Base-by-base conservation (phyloP, 495 filamentous ascomycete genomes). In the Astrocystis sublimbata region DNA sequence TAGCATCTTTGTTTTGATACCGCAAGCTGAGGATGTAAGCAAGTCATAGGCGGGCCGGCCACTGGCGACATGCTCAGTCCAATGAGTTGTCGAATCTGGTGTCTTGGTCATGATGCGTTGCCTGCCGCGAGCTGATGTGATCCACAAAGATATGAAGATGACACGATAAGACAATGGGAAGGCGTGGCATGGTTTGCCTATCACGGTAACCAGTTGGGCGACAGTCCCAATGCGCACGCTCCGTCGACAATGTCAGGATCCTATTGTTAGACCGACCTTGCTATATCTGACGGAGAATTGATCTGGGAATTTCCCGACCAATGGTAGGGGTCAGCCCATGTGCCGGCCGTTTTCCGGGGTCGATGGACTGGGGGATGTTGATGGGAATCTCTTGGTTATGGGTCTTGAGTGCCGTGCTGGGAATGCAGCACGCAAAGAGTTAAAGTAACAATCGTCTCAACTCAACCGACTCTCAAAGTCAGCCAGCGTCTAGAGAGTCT, bases 281-380 rank as follows among this genome's bases (percentile, higher is more conserved):
- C 33, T 6, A 33, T 26, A 31, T 45, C 33, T 43, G 38, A 57
- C 54, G 54, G 54, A 57, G 69, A 68, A 68, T 66, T 62, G 42
- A 64, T 45, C 40, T 45, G 35, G 45, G 35, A 56, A 67, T 62
- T 66, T 68, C 51, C 69, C 67, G 49, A 58, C 67, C 69, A 72
- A 72, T 72, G 30, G 38, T 4, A 57, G 19, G 41, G 24, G 26
- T 4, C 61, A 54, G 67, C 58, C 6, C 31, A 50, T 40, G 30
- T 52, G 21, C 60, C 64, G 64, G 61, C 59, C 67, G 53, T 33
- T 57, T 24, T 62, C 40, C 35, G 49, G 17, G 47, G 38, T n/a
- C n/a, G n/a, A 30, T 60, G 60, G 47, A 47, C 60, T 60, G 51
- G 9, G 51, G 15, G 24, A 7, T 2, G 12, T 33, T 52, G 46